Base-by-base conservation (phyloP, 495 filamentous ascomycete genomes). In the Daldinia grandis region DNA sequence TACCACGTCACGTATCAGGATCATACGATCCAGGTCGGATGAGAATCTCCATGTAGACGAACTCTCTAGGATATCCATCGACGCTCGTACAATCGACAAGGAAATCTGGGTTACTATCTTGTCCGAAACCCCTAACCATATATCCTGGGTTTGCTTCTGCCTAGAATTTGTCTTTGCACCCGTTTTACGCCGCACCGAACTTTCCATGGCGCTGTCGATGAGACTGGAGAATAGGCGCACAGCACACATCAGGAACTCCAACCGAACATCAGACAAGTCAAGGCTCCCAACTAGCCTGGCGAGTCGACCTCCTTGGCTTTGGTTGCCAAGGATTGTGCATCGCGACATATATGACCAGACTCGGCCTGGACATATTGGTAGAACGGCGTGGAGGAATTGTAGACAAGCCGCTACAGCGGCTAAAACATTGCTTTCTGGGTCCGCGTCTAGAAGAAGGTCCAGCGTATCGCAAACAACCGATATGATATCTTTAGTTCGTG, bases 291-390 rank as follows among this genome's bases (percentile, higher is more conserved):
- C 83, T 68, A 98, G 88, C 31, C 86, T 86, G 25, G 89, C 84
- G 64, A 98, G 84, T 51, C 89, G 85, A 12, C 93, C 91, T 12
- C 90, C 90, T 68, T 88, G 87, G 2, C 91, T 87, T 74, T 91
- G 87, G 28, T 86, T 84, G 37, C 90, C 91, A 51, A 98, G 84
- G 25, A 99, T 84, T 44, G 85, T 84, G 76, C 91, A 96, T 55
- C 92, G 85, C 5, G 90, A 86, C 74, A 99, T 87, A 74, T 94
- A 93, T 4, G 93, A 91, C 95, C 95, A 99, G 2, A 97, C 88
- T 63, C 94, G 82, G 49, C 88, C 89, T 4, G 95, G 94, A 27
- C 90, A 81, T n/a, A 96, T 80, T 5, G 84, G 81, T 4, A 93
- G 76, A 9, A 95, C 79, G 19, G 87, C 88, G 64, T 90, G 84